Conservation (phyloP, 192 early-diverging fungal species). For the Coemansia furcata region DNA sequence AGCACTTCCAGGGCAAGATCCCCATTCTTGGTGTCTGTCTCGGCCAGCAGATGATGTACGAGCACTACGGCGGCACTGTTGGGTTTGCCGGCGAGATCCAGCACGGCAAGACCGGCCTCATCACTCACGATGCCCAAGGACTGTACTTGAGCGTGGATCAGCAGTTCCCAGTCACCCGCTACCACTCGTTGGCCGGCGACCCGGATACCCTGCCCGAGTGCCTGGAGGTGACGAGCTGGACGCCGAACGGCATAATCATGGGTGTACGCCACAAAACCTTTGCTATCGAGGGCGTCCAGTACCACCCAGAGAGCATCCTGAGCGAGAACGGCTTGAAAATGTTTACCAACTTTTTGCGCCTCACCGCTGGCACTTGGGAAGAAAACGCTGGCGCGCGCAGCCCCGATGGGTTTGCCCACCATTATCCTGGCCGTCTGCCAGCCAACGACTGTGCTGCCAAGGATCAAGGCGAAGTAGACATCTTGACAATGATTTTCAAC, state of each 20-base stretch:
- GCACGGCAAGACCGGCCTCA: conserved; percentile 92
- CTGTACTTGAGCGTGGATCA: conserved; percentile 83
- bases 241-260: conserved; percentile 85
- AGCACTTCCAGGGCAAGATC: conserved; percentile 87
- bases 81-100: conserved; percentile 93
- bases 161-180: conserved; percentile 85
- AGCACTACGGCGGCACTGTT: conserved; percentile 92
- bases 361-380: conserved; percentile 86
- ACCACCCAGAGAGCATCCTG: conserved; percentile 96
- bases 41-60: conserved; percentile 97
- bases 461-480: conserved; percentile 49
- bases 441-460: not conserved
- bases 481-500: conserved; percentile 79
- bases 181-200: conserved; percentile 94
- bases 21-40: conserved; percentile 97
- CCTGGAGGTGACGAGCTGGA: conserved; percentile 86
- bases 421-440: conserved; percentile 24
- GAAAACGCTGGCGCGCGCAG: conserved; percentile 53
- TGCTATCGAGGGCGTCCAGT: conserved; percentile 96
- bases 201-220: conserved; percentile 75
- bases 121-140: conserved; percentile 89
- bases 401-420: conserved; percentile 16
- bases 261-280: conserved; percentile 87
- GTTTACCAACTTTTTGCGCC: conserved; percentile 86
- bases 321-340: conserved; percentile 87